A percentile compares a stretch with the other conserved stretches of the same genome.
Conservation (phyloP, 805 yeast species). For the Cyberlindnera suaveolens region DNA sequence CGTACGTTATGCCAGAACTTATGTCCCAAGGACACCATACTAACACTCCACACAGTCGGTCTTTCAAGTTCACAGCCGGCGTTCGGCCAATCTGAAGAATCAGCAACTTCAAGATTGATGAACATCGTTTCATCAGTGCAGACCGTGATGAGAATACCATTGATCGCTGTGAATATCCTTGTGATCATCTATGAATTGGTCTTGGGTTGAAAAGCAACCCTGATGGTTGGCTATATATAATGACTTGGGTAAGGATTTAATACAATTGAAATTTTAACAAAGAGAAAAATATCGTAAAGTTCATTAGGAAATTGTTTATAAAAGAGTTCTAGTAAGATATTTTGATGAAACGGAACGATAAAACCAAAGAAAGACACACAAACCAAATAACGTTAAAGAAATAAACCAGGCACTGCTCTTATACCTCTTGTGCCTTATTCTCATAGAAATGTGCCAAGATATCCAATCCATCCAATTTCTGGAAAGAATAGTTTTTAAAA, state of each 20-base stretch:
- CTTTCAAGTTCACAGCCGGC: constrained; percentile 30
- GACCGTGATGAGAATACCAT: constrained; percentile 69
- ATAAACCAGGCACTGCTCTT: background rate
- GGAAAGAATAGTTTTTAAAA: constrained; percentile 5
- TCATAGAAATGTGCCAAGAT: constrained; percentile 13
- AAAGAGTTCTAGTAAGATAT: background rate
- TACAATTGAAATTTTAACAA: background rate
- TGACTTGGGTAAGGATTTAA: no score
- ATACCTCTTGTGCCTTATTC: background rate
- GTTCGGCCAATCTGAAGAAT: constrained; percentile 39
- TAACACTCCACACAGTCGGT: constrained; percentile 32
- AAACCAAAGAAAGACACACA: background rate
- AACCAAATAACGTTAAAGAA: background rate
- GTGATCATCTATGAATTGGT: constrained; percentile 67
- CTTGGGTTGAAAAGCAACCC: constrained; percentile 39
- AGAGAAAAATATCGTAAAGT: no score
- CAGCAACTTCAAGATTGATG: constrained; percentile 53
- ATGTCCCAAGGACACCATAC: background rate
- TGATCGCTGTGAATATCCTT: constrained; percentile 58
- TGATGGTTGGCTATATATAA: background rate
- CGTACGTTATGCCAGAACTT: constrained; percentile 14
- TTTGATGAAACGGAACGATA: background rate
- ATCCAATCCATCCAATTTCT: constrained; percentile 10
- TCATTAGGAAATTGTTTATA: no score
- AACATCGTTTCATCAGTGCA: constrained; percentile 68